Conservation (phyloP, 192 early-diverging fungal species). For the Backusella tuberculispora region DNA sequence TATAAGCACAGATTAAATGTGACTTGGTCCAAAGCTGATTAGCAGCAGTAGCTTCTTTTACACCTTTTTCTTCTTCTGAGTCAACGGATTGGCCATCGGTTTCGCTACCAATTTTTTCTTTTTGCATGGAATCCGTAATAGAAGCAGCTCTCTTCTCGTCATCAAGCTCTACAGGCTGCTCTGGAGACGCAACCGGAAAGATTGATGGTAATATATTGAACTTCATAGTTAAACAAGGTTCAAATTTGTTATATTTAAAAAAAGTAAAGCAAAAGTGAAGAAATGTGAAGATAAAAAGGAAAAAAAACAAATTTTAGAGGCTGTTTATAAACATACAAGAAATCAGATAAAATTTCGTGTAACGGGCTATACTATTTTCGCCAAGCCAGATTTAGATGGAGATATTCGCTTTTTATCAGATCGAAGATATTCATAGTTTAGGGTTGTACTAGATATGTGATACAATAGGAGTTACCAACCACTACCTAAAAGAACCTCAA, state of each 20-base stretch:
- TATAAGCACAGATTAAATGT: not conserved
- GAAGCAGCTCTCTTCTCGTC: not conserved
- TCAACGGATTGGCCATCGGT: not conserved
- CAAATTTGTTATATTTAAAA: not conserved
- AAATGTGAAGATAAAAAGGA: not conserved
- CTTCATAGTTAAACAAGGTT: not conserved
- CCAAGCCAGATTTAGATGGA: slow-evolving; percentile 11
- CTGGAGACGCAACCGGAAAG: not conserved
- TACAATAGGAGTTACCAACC: not conserved
- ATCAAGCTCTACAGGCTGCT: not conserved
- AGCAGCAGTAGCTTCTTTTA: not conserved
- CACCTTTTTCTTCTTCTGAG: not conserved
- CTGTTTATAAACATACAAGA: slow-evolving; percentile 1
- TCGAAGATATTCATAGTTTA: not conserved
- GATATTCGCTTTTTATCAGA: slow-evolving; percentile 15
- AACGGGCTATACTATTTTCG: slow-evolving; percentile 9
- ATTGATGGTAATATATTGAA: not conserved
- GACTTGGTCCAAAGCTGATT: not conserved
- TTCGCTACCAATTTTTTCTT: slow-evolving; percentile 7
- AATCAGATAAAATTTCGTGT: slow-evolving; percentile 19
- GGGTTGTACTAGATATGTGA: slow-evolving; percentile 7
- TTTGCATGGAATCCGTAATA: not conserved
- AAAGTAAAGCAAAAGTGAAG: not conserved
- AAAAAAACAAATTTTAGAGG: not conserved
- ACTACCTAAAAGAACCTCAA: not conserved